These are phyloP conservation scores for Epichloe glyceriae DNA, from an alignment of 2,329 filamentous ascomycete species.

Conservation along the genomic window DNA sequence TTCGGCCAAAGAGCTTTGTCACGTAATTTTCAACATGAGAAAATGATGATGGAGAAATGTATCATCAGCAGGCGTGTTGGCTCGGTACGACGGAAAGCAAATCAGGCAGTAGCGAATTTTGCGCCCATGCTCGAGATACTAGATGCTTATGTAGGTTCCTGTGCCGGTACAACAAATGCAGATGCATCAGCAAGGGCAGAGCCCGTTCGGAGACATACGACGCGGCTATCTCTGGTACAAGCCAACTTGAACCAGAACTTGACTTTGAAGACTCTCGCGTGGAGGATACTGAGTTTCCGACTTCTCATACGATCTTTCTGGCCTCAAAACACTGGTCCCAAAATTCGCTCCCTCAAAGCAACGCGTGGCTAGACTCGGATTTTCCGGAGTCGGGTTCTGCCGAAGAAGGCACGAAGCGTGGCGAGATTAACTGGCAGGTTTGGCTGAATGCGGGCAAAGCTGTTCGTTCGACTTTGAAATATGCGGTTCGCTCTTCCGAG, in stretches of 20 bases:
- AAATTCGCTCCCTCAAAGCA: not conserved
- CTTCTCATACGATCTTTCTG: not conserved
- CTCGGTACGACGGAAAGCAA: not conserved
- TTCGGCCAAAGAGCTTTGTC: too few relatives aligned
- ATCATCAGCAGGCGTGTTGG: too few relatives aligned
- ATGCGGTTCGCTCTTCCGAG: too few relatives aligned
- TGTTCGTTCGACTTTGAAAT: not conserved
- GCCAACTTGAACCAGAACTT: too few relatives aligned
- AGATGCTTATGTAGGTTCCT: not conserved
- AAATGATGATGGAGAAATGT: too few relatives aligned
- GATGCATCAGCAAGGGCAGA: too few relatives aligned
- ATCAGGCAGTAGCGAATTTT: not conserved
- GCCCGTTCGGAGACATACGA: too few relatives aligned
- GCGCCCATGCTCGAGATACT: not conserved
- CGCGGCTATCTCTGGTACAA: too few relatives aligned
- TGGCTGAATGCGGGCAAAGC: not conserved
- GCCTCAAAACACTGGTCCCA: not conserved
- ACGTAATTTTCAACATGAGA: too few relatives aligned
- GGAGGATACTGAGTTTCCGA: too few relatives aligned
- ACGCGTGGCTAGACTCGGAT: not conserved
- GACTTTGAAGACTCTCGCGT: not conserved
- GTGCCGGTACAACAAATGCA: too few relatives aligned
- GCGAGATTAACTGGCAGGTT: not conserved
- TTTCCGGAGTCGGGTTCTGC: not conserved
- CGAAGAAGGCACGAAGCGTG: not conserved